Percentiles rank a stretch among this genome's conserved stretches.
Evolutionary conservation across 306 rosid genomes (phyloP).

Genomic region (Myrica gale): DNA sequence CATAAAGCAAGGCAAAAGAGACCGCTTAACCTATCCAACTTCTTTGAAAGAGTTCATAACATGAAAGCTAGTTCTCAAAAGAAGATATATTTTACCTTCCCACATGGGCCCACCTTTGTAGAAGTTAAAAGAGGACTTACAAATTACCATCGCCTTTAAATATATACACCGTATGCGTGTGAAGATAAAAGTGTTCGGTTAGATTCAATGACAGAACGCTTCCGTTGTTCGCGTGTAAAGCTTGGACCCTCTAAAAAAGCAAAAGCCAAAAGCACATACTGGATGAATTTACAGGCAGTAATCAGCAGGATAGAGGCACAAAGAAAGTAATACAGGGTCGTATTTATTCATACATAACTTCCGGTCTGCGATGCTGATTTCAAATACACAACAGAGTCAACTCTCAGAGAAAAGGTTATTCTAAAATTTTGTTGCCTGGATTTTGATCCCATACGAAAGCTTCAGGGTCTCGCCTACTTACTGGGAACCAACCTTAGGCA

Average conservation of each 20-base stretch:
- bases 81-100: background rate
- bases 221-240: background rate
- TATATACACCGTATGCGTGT: no score
- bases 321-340: background rate
- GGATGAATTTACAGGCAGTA: background rate
- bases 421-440: slow-evolving; percentile 16
- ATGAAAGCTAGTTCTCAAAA: background rate
- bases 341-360: slow-evolving; percentile 21
- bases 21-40: background rate
- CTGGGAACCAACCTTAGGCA: slow-evolving; percentile 17
- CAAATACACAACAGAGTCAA: slow-evolving; percentile 9
- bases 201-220: no score
- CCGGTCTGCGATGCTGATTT: slow-evolving; percentile 19
- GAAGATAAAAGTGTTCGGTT: no score
- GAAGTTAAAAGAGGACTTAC: background rate
- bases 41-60: background rate
- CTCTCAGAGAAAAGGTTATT: slow-evolving; percentile 5
- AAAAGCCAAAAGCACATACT: background rate
- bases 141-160: no score
- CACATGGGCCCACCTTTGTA: background rate
- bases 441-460: slow-evolving; percentile 11
- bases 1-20: background rate
- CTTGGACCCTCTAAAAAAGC: background rate
- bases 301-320: background rate
- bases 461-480: slow-evolving; percentile 12